Conservation (phyloP, 805 yeast genomes). For the Allodekkera sacchari region DNA sequence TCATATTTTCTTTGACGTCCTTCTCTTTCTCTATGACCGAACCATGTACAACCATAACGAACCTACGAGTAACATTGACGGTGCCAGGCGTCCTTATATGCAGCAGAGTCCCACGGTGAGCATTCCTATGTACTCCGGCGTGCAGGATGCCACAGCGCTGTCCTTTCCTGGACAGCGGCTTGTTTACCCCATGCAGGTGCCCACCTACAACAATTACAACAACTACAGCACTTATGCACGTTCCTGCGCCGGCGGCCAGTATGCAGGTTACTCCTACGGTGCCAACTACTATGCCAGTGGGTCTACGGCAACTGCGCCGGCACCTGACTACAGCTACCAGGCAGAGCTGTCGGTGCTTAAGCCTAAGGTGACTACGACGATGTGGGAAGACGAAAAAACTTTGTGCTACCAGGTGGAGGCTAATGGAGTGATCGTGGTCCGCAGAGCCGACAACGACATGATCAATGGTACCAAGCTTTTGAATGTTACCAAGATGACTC, state of each 20-base stretch:
- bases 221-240: not conserved
- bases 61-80: no score
- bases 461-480: slow-evolving; percentile 60
- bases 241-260: not conserved
- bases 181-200: not conserved
- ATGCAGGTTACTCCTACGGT: not conserved
- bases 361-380: slow-evolving; percentile 59
- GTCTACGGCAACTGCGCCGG: not conserved
- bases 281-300: not conserved
- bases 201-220: not conserved
- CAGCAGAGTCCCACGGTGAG: no score
- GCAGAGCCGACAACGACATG: slow-evolving; percentile 63
- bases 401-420: slow-evolving; percentile 64
- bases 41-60: no score
- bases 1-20: no score
- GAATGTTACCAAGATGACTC: slow-evolving; percentile 62
- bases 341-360: slow-evolving; percentile 2
- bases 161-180: not conserved
- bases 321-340: not conserved
- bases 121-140: no score
- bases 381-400: slow-evolving; percentile 69
- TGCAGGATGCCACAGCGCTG: not conserved
- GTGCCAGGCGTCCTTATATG: no score
- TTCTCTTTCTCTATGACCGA: no score
- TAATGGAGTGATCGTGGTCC: slow-evolving; percentile 52